These are phyloP conservation scores for Yamadazyma friedrichii DNA, from an alignment of 1,139 yeast genomes.

Conservation along the genomic window DNA sequence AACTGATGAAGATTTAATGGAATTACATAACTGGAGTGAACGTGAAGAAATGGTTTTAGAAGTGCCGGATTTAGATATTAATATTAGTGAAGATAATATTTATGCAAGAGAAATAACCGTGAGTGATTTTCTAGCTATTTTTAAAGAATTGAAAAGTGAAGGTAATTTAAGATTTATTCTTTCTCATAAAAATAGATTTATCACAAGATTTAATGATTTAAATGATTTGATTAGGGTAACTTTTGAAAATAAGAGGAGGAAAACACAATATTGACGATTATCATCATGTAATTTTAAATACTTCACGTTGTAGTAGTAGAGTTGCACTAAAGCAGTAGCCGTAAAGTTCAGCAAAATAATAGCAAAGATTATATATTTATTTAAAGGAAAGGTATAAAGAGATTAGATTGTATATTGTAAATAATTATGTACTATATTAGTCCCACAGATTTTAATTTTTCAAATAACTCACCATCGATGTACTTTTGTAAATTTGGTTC, in stretches of 20 bases:
- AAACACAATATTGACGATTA: neutral
- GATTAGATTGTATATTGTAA: neutral
- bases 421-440: slow-evolving; percentile 9
- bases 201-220: slow-evolving; percentile 28
- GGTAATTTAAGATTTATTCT: slow-evolving; percentile 24
- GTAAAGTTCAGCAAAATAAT: too few species aligned
- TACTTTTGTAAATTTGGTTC: slow-evolving; percentile 75
- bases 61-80: slow-evolving; percentile 32
- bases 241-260: slow-evolving; percentile 5
- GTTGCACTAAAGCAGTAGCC: neutral
- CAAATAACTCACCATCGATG: slow-evolving; percentile 60
- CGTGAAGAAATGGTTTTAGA: slow-evolving; percentile 32
- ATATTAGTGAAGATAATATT: slow-evolving; percentile 41
- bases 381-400: neutral
- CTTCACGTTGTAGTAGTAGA: neutral
- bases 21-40: slow-evolving; percentile 23
- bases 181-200: slow-evolving; percentile 30
- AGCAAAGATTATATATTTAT: neutral
- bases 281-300: too few species aligned
- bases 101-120: slow-evolving; percentile 30
- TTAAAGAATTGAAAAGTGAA: slow-evolving; percentile 23
- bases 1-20: slow-evolving; percentile 27
- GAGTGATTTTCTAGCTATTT: slow-evolving; percentile 32
- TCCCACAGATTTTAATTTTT: slow-evolving; percentile 52
- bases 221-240: slow-evolving; percentile 19